phyloP scores from a whole-genome alignment of 768 basidiomycete species.

The Tricholoma terreum region DNA sequence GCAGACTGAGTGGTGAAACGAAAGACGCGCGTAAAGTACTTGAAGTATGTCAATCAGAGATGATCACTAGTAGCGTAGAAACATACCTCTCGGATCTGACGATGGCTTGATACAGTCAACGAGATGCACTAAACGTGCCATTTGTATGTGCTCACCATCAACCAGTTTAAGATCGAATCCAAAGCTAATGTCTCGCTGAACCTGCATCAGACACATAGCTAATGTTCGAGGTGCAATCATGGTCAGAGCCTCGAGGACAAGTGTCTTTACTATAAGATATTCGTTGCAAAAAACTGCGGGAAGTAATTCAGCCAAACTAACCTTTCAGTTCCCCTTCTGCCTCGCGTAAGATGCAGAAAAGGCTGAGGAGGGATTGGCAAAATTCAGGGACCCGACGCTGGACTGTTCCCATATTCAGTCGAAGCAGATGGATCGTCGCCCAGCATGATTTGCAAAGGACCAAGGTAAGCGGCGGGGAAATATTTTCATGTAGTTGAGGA shows the following conservation, averaged over 20 bases:
- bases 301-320: constrained; percentile 9
- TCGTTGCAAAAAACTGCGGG: not conserved
- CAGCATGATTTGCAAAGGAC: constrained; percentile 30
- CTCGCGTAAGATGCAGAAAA: constrained; percentile 27
- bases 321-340: constrained; percentile 19
- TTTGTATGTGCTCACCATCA: constrained; percentile 25
- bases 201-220: constrained; percentile 12
- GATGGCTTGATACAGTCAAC: constrained; percentile 3
- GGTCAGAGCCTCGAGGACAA: constrained; percentile 30
- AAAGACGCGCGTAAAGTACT: not conserved
- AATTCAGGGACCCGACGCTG: constrained; percentile 17
- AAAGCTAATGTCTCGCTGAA: constrained; percentile 19
- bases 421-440: constrained; percentile 22
- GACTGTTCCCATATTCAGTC: constrained; percentile 10
- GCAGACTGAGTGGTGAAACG: constrained; percentile 7
- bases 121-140: not conserved
- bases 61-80: not conserved
- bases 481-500: not conserved
- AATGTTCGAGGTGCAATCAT: constrained; percentile 16
- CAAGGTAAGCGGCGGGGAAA: constrained; percentile 13
- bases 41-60: not conserved
- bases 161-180: constrained; percentile 29
- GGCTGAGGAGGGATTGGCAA: constrained; percentile 24
- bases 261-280: constrained; percentile 33
- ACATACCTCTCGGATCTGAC: constrained; percentile 7